phyloP scores from a whole-genome alignment of 768 basidiomycete species.

The Boletus rubropictus region DNA sequence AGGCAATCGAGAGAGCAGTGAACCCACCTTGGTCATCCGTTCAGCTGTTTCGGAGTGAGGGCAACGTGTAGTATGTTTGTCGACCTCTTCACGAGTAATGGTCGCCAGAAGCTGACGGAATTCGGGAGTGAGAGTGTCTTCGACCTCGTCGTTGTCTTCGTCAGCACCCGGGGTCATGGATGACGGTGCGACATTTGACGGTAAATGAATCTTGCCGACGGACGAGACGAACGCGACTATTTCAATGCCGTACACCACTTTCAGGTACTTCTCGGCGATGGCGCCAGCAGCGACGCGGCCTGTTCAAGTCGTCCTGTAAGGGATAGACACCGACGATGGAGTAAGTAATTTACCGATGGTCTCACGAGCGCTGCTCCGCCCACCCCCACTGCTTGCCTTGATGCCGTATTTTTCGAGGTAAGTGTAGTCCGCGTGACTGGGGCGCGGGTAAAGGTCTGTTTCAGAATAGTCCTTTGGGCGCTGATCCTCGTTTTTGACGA shows the following conservation, averaged over 20 bases:
- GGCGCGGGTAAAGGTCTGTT: constrained; percentile 95
- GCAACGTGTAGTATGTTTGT: constrained; percentile 81
- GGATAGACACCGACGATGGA: background rate
- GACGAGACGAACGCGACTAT: constrained; percentile 96
- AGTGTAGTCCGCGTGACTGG: constrained; percentile 96
- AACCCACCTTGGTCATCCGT: constrained; percentile 75
- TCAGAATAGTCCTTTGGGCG: constrained; percentile 97
- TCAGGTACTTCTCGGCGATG: constrained; percentile 95
- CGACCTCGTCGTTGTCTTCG: constrained; percentile 54
- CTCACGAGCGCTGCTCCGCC: constrained; percentile 90
- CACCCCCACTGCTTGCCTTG: constrained; percentile 96
- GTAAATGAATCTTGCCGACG: constrained; percentile 88
- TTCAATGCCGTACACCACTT: constrained; percentile 79
- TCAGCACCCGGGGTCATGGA: constrained; percentile 40
- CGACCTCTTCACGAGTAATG: constrained; percentile 83
- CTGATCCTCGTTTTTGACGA: constrained; percentile 97
- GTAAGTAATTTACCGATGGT: constrained; percentile 66
- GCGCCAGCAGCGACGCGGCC: constrained; percentile 97
- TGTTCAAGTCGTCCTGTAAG: constrained; percentile 27
- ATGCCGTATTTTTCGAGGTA: constrained; percentile 96
- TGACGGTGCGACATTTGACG: constrained; percentile 42
- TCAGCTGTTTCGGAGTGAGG: constrained; percentile 86
- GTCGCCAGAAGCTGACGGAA: constrained; percentile 74
- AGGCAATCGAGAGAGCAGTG: constrained; percentile 31
- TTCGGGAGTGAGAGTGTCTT: constrained; percentile 77